Evolutionary conservation across 2,329 filamentous ascomycete species (phyloP).

Genomic region (Hypoxylon sp.): DNA sequence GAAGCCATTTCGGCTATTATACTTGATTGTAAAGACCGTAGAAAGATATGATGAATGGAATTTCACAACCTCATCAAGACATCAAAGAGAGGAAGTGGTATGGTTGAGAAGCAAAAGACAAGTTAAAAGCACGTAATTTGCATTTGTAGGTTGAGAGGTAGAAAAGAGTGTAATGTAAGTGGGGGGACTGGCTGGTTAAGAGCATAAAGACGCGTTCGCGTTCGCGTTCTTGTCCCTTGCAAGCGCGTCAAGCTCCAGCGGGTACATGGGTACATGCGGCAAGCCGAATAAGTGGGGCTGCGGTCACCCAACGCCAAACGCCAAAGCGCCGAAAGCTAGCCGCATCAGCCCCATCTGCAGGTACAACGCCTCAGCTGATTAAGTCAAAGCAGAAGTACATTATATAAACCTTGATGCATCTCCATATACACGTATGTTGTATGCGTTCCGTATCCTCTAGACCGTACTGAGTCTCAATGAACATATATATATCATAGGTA

Average conservation of each 20-base stretch:
- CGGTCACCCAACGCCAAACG: neutral
- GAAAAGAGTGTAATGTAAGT: conserved; percentile 17
- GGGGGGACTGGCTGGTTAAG: conserved; percentile 26
- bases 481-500: no score
- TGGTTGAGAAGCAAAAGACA: conserved; percentile 16
- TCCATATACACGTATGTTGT: no score
- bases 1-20: conserved; percentile 56
- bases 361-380: no score
- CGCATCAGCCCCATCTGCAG: conserved; percentile 2
- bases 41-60: conserved; percentile 20
- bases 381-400: no score
- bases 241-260: conserved; percentile 24
- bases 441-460: no score
- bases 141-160: conserved; percentile 16
- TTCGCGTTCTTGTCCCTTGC: conserved; percentile 32
- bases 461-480: no score
- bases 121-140: conserved; percentile 13
- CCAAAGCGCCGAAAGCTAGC: neutral
- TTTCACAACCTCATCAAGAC: conserved; percentile 25
- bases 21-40: conserved; percentile 2
- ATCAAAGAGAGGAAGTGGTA: conserved; percentile 28
- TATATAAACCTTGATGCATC: no score
- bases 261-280: no score
- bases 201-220: conserved; percentile 23
- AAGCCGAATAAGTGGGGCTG: conserved; percentile 17